Evolutionary conservation across 1,284 basidiomycete genomes (phyloP), one percentile per base, ranked within the genome.

Genomic region (Exobasidium rhododendri): DNA sequence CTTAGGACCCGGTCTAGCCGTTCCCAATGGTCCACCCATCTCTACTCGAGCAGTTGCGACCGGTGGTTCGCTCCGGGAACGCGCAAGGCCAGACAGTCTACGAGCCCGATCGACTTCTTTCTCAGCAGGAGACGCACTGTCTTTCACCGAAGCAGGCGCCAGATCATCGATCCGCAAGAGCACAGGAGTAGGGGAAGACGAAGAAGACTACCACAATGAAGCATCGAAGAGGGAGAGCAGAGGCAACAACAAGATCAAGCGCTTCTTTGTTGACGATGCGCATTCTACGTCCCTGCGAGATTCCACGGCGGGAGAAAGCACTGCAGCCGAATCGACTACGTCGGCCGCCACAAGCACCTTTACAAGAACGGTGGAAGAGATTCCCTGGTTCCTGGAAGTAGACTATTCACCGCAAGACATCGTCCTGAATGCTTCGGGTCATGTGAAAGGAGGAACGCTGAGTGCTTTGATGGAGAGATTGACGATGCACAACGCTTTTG

Each of bases 391-490:
- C 81, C 83, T 97, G 59, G 86, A 86, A 22, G 86, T 89, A 2
- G 89, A 89, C 70, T 92, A 91, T 78, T 85, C 85, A 59, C 85
- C 88, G 52, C 84, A 85, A 13, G 92, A 96, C 68, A 89, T 97
- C 68, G 80, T 91, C 65, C 86, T 96, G 70, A 90, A 92, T 71
- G 85, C 88, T 83, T 85, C 61, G 52, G 71, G 74, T 35, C 74
- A 77, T 29, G 88, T 97, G 60, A 87, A 89, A 60, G 94, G 90
- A 26, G 94, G 92, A 0, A 94, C 93, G 0, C 83, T 94, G 11
- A 82, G 85, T 14, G 91, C 92, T 2, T 83, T 97, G 6, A 87
- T 97, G 3, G 92, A 93, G 75, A 86, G 91, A 4, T 82, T 97
- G 61, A 97, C 94, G 1, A 88, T 90, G 32, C 94, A 98, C 79